Evolutionary conservation across 2,329 filamentous ascomycete genomes (phyloP), one percentile per base, ranked within the genome.

Genomic region (Pseudogymnoascus sp.): DNA sequence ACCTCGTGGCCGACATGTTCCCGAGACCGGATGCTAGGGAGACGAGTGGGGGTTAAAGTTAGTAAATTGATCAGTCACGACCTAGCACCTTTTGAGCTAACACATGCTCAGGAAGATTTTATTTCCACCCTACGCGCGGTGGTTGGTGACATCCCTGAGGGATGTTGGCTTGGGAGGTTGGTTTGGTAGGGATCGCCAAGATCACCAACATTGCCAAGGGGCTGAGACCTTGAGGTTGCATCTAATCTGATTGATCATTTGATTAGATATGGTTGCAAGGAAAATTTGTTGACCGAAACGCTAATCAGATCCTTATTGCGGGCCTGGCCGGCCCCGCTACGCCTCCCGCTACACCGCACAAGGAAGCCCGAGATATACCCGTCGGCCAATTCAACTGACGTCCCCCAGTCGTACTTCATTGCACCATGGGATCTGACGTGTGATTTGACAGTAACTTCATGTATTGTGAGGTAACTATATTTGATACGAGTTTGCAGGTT

Each of bases 201-300:
- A 14, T 18, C 28, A 46, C 42, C 43, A 49, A 49, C 23, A 49
- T 4, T 28, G 49, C n/a, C 49, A 56, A 56, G 49, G 23, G 49
- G 49, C 36, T 25, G 16, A 31, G 28, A 31, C 28, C 18, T 1
- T 1, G 6, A 42, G 1, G 34, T 60, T 63, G 38, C 31, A 63
- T 63, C 62, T 63, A 63, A 63, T 63, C 62, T 63, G 53, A 63
- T 63, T 28, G 38, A 34, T 43, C 36, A 43, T 62, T 62, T 31
- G 31, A 62, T 56, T 56, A 56, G 49, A 56, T 56, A 56, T 56
- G n/a, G 25, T 18, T 34, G 9, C 49, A 56, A 18, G 49, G 49
- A 56, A 56, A 56, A 34, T 56, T 34, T 56, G 49, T 18, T 56
- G 49, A 9, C 28, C 16, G 49, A 34, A 34, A 56, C 49, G 25